Evolutionary conservation across 2,329 filamentous ascomycete species (phyloP).

Genomic region (Gaeumannomyces sp.): DNA sequence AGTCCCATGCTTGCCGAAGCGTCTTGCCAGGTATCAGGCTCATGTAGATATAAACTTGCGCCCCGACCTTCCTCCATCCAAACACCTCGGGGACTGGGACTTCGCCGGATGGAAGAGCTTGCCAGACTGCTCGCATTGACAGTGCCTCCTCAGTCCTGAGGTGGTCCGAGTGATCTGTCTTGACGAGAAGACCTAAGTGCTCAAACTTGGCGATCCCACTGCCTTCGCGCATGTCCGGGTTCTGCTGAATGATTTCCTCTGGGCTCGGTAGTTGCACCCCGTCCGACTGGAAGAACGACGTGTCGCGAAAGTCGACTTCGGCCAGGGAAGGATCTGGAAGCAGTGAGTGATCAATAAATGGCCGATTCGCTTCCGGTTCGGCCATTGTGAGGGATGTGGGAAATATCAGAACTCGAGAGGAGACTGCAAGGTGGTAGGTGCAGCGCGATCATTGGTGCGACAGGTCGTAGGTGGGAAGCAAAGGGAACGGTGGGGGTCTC

Average conservation of each 20-base stretch:
- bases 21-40: conserved; percentile 12
- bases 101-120: conserved; percentile 10
- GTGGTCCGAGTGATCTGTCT: not conserved
- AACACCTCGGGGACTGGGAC: conserved; percentile 13
- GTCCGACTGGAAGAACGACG: conserved; percentile 5
- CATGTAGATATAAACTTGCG: conserved; percentile 12
- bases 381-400: too few species aligned
- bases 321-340: conserved; percentile 1
- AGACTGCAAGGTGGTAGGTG: too few species aligned
- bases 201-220: not conserved
- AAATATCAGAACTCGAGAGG: too few species aligned
- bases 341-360: not conserved
- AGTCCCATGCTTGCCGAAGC: conserved; percentile 12
- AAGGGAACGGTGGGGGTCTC: too few species aligned
- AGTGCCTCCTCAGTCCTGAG: conserved; percentile 13
- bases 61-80: conserved; percentile 11
- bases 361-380: not conserved
- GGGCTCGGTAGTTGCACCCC: not conserved
- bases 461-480: too few species aligned
- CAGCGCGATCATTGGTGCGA: too few species aligned
- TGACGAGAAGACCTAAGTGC: not conserved
- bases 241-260: not conserved
- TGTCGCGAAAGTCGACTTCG: conserved; percentile 9
- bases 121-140: conserved; percentile 12
- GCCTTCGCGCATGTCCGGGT: not conserved